Percentiles rank a stretch among this genome's conserved stretches.
These are phyloP conservation scores for Selenicereus undatus DNA, from an alignment of 148 eudicot species.

Conservation along the genomic window DNA sequence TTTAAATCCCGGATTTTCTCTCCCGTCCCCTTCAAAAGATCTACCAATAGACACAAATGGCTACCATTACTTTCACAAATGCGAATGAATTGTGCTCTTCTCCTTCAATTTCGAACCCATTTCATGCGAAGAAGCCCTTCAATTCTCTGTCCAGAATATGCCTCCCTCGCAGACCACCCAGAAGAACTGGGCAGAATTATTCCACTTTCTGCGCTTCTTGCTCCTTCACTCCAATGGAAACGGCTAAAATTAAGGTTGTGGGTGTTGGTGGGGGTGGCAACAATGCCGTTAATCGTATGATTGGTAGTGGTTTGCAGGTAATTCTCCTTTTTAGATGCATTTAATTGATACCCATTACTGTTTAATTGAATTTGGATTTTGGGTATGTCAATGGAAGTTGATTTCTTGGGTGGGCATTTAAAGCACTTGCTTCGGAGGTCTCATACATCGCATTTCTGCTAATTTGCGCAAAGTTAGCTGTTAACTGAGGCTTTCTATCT, in stretches of 20 bases:
- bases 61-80: slow-evolving; percentile 26
- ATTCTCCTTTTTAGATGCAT: neutral
- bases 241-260: slow-evolving; percentile 86
- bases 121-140: slow-evolving; percentile 32
- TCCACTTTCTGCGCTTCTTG: slow-evolving; percentile 27
- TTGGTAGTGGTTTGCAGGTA: slow-evolving; percentile 95
- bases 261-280: slow-evolving; percentile 99
- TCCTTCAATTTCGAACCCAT: slow-evolving; percentile 30
- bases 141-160: slow-evolving; percentile 30
- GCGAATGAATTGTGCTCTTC: slow-evolving; percentile 24
- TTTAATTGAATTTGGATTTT: slow-evolving; percentile 13
- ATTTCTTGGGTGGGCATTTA: neutral
- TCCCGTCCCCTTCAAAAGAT: neutral
- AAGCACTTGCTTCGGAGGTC: neutral
- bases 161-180: slow-evolving; percentile 22
- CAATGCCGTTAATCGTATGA: slow-evolving; percentile 99
- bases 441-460: neutral
- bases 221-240: slow-evolving; percentile 55
- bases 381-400: neutral
- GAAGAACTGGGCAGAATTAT: slow-evolving; percentile 32
- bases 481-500: neutral
- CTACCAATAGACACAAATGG: slow-evolving; percentile 17
- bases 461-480: neutral
- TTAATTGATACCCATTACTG: neutral
- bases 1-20: neutral